phyloP scores from a whole-genome alignment of 305 asterid species.

The Solanum aculeatissimum region DNA sequence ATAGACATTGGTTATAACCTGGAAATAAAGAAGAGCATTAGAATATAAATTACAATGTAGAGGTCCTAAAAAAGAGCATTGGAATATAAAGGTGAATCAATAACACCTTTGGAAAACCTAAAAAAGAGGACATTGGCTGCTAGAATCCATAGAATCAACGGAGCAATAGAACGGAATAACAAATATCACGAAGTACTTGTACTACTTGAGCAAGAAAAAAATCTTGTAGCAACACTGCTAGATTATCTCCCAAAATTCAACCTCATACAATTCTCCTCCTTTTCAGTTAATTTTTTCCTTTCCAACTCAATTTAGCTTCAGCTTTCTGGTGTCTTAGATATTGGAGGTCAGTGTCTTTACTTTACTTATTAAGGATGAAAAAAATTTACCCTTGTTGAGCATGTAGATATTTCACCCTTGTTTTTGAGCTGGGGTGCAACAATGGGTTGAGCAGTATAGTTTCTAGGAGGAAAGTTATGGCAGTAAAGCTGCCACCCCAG shows the following conservation, averaged over 20 bases:
- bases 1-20: background rate
- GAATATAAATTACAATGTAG: background rate
- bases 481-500: background rate
- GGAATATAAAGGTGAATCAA: background rate
- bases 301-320: background rate
- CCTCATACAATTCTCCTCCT: background rate
- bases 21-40: background rate
- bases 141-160: background rate
- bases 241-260: background rate
- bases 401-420: background rate
- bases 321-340: background rate
- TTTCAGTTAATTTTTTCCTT: background rate
- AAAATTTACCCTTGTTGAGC: background rate
- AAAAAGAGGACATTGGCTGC: background rate
- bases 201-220: background rate
- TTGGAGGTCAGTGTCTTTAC: background rate
- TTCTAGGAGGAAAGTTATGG: background rate
- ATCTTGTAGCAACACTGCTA: background rate
- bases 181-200: background rate
- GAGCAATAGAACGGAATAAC: background rate
- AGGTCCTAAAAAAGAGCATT: background rate
- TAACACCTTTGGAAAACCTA: background rate
- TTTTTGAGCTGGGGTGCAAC: background rate
- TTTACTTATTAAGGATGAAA: background rate
- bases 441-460: background rate